These are phyloP conservation scores for Cladosporium sp. DNA, from an alignment of 2,329 filamentous ascomycete species.

Conservation along the genomic window DNA sequence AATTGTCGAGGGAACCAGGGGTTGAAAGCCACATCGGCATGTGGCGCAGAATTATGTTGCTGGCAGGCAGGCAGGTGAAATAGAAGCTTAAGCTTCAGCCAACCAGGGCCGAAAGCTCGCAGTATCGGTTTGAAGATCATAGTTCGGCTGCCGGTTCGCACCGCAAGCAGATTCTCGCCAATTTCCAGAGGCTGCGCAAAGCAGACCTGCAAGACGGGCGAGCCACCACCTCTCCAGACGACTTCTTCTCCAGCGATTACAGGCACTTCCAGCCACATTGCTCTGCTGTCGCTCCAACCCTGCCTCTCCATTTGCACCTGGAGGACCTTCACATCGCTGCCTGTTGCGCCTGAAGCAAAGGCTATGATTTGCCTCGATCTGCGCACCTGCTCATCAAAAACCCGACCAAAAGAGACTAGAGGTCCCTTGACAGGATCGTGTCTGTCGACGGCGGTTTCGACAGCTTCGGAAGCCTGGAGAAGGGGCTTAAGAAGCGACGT, in stretches of 20 bases:
- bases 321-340: constrained; percentile 53
- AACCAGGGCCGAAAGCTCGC: constrained; percentile 34
- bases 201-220: constrained; percentile 49
- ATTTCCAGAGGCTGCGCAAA: constrained; percentile 43
- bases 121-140: constrained; percentile 43
- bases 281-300: constrained; percentile 47
- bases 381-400: constrained; percentile 35
- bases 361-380: constrained; percentile 30
- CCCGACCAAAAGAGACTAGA: constrained; percentile 53
- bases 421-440: constrained; percentile 37
- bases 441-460: constrained; percentile 24
- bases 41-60: constrained; percentile 49
- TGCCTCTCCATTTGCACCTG: constrained; percentile 46
- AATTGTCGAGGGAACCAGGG: constrained; percentile 56
- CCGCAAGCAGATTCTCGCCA: constrained; percentile 42
- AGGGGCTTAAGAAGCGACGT: constrained; percentile 14
- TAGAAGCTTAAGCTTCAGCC: constrained; percentile 45
- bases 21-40: constrained; percentile 61
- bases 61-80: constrained; percentile 45
- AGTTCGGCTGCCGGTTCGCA: constrained; percentile 42
- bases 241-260: constrained; percentile 43
- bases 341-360: constrained; percentile 46
- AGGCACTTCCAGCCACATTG: constrained; percentile 44
- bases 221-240: constrained; percentile 50
- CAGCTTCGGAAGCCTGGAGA: constrained; percentile 26